Evolutionary conservation across 768 basidiomycete genomes (phyloP).

Genomic region (Pulveroboletus sp.): DNA sequence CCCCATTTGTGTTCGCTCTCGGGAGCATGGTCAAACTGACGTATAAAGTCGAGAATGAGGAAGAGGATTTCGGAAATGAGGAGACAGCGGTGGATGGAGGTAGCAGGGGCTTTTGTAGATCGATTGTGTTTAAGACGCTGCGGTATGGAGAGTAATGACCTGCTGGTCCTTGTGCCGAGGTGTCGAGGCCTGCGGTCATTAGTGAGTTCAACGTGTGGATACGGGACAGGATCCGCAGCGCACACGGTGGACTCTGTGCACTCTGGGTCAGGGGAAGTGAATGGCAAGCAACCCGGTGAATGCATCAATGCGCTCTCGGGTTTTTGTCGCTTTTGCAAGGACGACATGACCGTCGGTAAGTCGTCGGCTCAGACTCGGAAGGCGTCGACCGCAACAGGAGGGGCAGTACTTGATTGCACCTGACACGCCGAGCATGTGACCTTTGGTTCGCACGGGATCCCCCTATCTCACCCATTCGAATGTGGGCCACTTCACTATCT

Average conservation of each 20-base stretch:
- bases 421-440: background rate
- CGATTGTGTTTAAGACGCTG: background rate
- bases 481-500: too few relatives aligned
- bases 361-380: too few relatives aligned
- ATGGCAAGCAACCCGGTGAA: background rate
- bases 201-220: background rate
- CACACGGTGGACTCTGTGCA: conserved; percentile 1
- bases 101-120: background rate
- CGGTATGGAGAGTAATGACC: background rate
- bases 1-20: conserved; percentile 14
- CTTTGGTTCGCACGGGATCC: too few relatives aligned
- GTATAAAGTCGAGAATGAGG: conserved; percentile 21
- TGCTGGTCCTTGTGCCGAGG: background rate
- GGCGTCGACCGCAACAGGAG: too few relatives aligned
- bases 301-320: background rate
- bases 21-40: conserved; percentile 18
- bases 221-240: background rate
- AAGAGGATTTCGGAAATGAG: conserved; percentile 19
- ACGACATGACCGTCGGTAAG: background rate
- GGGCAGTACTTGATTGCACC: too few relatives aligned
- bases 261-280: background rate
- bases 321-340: background rate
- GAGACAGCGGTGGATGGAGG: conserved; percentile 18
- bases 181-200: background rate
- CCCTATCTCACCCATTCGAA: too few relatives aligned